Base-by-base conservation (phyloP, 768 basidiomycete species). In the Hypholoma sublateritium region DNA sequence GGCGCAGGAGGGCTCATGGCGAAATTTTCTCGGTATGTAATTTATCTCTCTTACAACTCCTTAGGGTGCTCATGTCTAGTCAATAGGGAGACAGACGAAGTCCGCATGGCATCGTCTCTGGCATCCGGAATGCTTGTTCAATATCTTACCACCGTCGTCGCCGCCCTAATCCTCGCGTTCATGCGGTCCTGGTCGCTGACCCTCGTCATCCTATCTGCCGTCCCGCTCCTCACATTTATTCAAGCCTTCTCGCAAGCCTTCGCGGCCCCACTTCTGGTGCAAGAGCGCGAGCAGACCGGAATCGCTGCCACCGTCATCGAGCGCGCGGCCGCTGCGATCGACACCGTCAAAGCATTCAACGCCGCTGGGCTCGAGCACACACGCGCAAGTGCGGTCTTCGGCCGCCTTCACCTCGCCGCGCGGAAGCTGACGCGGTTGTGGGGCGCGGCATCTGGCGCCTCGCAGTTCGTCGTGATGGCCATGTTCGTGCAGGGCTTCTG, bases 401-500 rank as follows among this genome's bases (percentile, higher is more conserved):
- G 71, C 28, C 66, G 69, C 42, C 72, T 87, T 7, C 75, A 77
- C 21, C 59, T 52, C 0, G 78, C 82, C 5, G 83, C 88, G 13
- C 70, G 74, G 46, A 74, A 72, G 28, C 80, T 91, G 45, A 82
- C 84, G 56, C 68, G 77, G 17, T 77, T 95, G 5, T 98, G 94
- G 94, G 92, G 88, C 2, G 28, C 86, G 37, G 85, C 86, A 3
- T 72, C 79, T 1, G 89, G 83, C 21, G 56, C 88, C 14, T 82
- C 81, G 3, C 92, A 95, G 64, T 96, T 97, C 67, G 78, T 89
- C 55, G 83, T 89, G 65, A 87, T 94, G 80, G 82, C 83, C 24
- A 95, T 97, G 86, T 99, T 98, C 72, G 93, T 98, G 5, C 89
- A 94, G 65, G 95, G 88, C 0, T 98, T 98, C 73, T 98, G 96